Evolutionary conservation across 129 eudicot species (phyloP), one percentile per base, ranked within the genome.

Genomic region (Logfia minima): DNA sequence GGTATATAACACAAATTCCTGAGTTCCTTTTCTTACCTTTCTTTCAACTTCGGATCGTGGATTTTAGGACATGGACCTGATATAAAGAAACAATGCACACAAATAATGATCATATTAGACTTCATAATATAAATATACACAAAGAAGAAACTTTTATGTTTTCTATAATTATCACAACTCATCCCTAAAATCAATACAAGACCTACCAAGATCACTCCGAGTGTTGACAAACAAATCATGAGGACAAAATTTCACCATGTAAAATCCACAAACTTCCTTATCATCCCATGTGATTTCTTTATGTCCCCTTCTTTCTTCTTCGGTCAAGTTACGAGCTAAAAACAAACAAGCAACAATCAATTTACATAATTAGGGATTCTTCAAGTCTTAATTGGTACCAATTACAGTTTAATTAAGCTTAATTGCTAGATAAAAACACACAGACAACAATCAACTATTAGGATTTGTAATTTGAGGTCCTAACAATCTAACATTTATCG

Each of bases 171-270:
- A 14, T 55, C 23, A n/a, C 22, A 62, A 79, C 2, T 63, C 39
- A 56, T 39, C 28, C 22, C 56, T 29, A 61, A 61, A 29, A 22
- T 79, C 64, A 71, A 69, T 45, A 78, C 31, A 70, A 5, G 17
- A 75, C 92, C 10, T 69, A 94, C 98, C 98, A 66, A 94, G 89
- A 85, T 94, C 97, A 75, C 99, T 94, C 34, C 87, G 86, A 31
- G 99, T 94, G 83, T 94, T 94, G 48, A 94, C 97, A 39, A 94
- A 94, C 79, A 94, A 84, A 88, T 94, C 97, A 32, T 94, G 97
- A 22, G 98, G 99, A 60, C 99, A 94, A 73, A 94, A 94, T 43
- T 93, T 96, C 66, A 94, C 92, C 99, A 94, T 94, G 58, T 87
- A 94, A 72, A 79, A 88, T 8, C 89, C 86, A 64, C 99, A 94